phyloP scores from a whole-genome alignment of 2,329 filamentous ascomycete genomes.

The Colletotrichum sp. region DNA sequence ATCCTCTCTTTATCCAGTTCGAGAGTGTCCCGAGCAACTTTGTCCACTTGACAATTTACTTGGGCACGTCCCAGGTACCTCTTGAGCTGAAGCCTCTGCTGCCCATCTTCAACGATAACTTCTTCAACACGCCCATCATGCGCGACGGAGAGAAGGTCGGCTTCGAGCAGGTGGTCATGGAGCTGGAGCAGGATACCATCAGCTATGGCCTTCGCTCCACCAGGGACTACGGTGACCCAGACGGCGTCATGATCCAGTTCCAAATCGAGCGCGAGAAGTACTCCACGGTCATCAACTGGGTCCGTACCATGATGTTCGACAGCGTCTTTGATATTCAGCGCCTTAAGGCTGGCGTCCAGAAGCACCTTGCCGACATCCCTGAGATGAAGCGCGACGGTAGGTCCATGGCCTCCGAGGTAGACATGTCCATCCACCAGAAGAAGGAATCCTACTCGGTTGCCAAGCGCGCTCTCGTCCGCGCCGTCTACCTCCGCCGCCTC shows the following conservation, averaged over 20 bases:
- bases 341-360: slow-evolving; percentile 70
- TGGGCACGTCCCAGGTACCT: slow-evolving; percentile 79
- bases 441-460: slow-evolving; percentile 77
- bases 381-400: slow-evolving; percentile 88
- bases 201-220: slow-evolving; percentile 77
- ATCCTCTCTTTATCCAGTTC: slow-evolving; percentile 94
- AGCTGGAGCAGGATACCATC: slow-evolving; percentile 90
- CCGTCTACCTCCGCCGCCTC: slow-evolving; percentile 84
- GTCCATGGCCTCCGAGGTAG: slow-evolving; percentile 66
- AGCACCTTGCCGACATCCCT: slow-evolving; percentile 89
- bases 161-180: slow-evolving; percentile 91
- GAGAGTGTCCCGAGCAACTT: slow-evolving; percentile 95
- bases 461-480: slow-evolving; percentile 82
- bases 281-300: slow-evolving; percentile 78
- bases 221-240: slow-evolving; percentile 73
- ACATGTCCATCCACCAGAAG: slow-evolving; percentile 82
- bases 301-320: slow-evolving; percentile 85
- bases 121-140: slow-evolving; percentile 89
- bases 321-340: slow-evolving; percentile 80
- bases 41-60: slow-evolving; percentile 79
- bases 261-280: slow-evolving; percentile 91
- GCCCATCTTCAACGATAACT: slow-evolving; percentile 84
- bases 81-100: slow-evolving; percentile 85
- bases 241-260: slow-evolving; percentile 82
- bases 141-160: slow-evolving; percentile 77